Percentiles rank a stretch among this genome's conserved stretches.
Evolutionary conservation across 192 early-diverging fungal genomes (phyloP).

Genomic region (Piromyces finnis): DNA sequence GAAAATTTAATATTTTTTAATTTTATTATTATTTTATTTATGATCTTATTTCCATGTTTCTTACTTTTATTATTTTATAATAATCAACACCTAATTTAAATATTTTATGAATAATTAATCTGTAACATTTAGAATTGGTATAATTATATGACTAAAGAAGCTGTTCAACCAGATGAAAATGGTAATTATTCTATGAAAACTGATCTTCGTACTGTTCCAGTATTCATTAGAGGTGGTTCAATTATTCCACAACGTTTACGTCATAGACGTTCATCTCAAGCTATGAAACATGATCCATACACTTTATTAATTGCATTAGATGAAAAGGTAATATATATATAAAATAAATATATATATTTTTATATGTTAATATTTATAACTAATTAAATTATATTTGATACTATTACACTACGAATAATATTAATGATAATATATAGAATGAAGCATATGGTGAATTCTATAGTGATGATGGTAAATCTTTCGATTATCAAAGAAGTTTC

Average conservation of each 20-base stretch:
- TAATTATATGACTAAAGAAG: constrained; percentile 36
- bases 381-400: too few relatives aligned
- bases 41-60: background rate
- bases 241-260: constrained; percentile 78
- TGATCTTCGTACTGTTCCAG: constrained; percentile 59
- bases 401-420: too few relatives aligned
- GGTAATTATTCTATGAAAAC: constrained; percentile 31
- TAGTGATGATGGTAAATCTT: constrained; percentile 79
- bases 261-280: constrained; percentile 54
- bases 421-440: too few relatives aligned
- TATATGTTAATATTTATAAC: background rate
- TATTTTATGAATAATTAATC: too few relatives aligned
- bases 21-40: background rate
- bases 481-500: constrained; percentile 40
- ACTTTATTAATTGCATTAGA: constrained; percentile 72
- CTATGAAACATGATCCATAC: constrained; percentile 75
- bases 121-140: constrained; percentile 33
- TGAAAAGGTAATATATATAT: constrained; percentile 21
- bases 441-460: constrained; percentile 65
- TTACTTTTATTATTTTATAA: background rate
- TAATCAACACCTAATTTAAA: too few relatives aligned
- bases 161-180: constrained; percentile 4
- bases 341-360: background rate
- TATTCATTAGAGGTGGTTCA: constrained; percentile 72
- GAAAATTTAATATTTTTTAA: background rate